Evolutionary conservation across 768 basidiomycete genomes (phyloP), one percentile per base, ranked within the genome.

Genomic region (Strobilomyces dryophilus): DNA sequence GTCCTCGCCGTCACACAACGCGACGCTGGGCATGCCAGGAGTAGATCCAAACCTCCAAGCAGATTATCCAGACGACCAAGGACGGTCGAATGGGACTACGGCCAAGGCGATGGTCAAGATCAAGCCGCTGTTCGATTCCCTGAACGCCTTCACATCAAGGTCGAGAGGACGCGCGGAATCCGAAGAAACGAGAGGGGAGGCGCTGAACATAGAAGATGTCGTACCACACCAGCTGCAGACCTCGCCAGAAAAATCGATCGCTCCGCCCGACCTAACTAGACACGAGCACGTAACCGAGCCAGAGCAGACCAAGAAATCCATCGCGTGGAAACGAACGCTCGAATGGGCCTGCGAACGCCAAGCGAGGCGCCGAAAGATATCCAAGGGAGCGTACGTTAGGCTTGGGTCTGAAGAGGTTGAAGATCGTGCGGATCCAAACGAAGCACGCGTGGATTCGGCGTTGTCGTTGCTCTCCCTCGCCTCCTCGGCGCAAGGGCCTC

Each of bases 321-420:
- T 45, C 36, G 55, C 9, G 42, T 53, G 54, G 39, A 69, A 66
- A 57, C 60, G 59, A 21, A 73, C 71, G 2, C 69, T 78, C 12
- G 76, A 77, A 56, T 77, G 75, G 76, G 76, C 76, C 14, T 77
- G 76, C 55, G 70, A 75, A 24, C 71, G 66, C 42, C 67, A 69
- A 20, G 56, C 70, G 17, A 75, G 74, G 52, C 74, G 74, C 18
- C 64, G 65, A 35, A 72, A 69, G 51, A 45, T 58, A 36, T 56
- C 49, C 47, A 67, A 46, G 43, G 58, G 58, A 34, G 56, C 49
- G 37, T 52, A 61, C 24, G 40, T 37, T 17, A 47, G 59, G 44
- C 55, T 61, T 10, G 54, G 29, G 6, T 64, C 62, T 24, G 61
- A 59, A 27, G 64, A 68, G 17, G 49, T 35, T 27, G 42, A 55